phyloP scores from a whole-genome alignment of 495 filamentous ascomycete genomes.

The Lentithecium fluviatile region DNA sequence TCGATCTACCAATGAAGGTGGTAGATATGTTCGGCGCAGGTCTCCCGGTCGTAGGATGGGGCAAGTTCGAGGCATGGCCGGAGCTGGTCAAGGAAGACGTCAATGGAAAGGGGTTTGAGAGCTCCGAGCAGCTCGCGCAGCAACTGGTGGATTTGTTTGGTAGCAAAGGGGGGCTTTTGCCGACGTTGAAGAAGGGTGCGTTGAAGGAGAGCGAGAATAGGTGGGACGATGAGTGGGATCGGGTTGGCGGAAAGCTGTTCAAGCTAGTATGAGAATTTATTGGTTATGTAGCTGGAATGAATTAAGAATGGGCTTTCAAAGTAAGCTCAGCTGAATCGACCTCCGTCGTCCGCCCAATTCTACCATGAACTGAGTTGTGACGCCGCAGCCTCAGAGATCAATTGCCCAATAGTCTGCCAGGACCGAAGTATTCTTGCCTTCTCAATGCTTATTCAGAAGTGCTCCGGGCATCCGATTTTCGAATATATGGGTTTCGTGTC shows the following conservation, averaged over 20 bases:
- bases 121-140: conserved; percentile 57
- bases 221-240: conserved; percentile 96
- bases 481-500: too few species aligned
- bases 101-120: conserved; percentile 80
- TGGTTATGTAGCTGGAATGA: too few species aligned
- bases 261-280: conserved; percentile 53
- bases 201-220: conserved; percentile 66
- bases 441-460: too few species aligned
- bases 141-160: conserved; percentile 64
- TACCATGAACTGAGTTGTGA: too few species aligned
- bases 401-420: too few species aligned
- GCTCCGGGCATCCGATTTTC: too few species aligned
- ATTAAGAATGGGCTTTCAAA: too few species aligned
- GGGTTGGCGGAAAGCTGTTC: conserved; percentile 68
- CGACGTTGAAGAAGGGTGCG: conserved; percentile 67
- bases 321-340: too few species aligned
- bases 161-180: conserved; percentile 53
- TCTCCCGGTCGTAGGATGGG: conserved; percentile 84
- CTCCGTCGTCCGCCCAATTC: too few species aligned
- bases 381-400: too few species aligned
- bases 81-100: conserved; percentile 83
- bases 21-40: conserved; percentile 98
- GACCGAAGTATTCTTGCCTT: too few species aligned
- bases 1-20: conserved; percentile 98
- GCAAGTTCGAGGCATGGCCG: conserved; percentile 76